Evolutionary conservation across 2,329 filamentous ascomycete genomes (phyloP), one percentile per base, ranked within the genome.

Genomic region (Curvularia eragrostidis): DNA sequence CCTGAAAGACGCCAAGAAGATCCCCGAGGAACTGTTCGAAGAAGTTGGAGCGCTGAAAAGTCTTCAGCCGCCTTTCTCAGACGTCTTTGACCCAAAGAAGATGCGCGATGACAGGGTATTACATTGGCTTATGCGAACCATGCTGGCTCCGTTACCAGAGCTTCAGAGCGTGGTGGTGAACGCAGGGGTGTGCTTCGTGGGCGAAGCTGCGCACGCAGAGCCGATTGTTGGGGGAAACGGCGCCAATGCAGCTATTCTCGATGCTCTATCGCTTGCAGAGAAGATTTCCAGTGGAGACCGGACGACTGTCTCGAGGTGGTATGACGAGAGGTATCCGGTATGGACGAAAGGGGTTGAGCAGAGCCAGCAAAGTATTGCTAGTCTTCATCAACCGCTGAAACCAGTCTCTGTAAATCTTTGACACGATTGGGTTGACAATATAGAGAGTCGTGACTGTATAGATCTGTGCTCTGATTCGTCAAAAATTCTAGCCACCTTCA

Each of bases 121-220:
- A 42, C 73, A 78, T 48, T 80, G 78, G 77, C 63, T 80, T 13
- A 80, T 80, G 79, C 73, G 79, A 12, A 75, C 65, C 2, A 44
- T 70, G 2, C 58, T 67, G 1, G 54, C 71, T 1, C 39, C 63
- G 0, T 48, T 59, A 13, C 21, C 56, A 15, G 63, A 73, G 1
- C 58, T 77, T 6, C 51, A 68, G 19, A 48, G 61, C 5, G 51
- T 74, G 1, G 4, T 44, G 1, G 49, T 7, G 1, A 42, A 56
- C 2, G 53, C 21, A 1, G 46, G 56, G 1, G 47, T 65, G 3
- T 54, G 51, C 28, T 21, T 67, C 2, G 43, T 79, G 4, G 79
- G 79, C 8, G 79, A 80, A 59, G 71, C 79, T 7, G 70, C 70
- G 2, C 78, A 80, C 59, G 73, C 76, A 1, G 67, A 75, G 52